phyloP scores from a whole-genome alignment of 371 early-diverging fungal genomes.

The Mucor mucedo region DNA sequence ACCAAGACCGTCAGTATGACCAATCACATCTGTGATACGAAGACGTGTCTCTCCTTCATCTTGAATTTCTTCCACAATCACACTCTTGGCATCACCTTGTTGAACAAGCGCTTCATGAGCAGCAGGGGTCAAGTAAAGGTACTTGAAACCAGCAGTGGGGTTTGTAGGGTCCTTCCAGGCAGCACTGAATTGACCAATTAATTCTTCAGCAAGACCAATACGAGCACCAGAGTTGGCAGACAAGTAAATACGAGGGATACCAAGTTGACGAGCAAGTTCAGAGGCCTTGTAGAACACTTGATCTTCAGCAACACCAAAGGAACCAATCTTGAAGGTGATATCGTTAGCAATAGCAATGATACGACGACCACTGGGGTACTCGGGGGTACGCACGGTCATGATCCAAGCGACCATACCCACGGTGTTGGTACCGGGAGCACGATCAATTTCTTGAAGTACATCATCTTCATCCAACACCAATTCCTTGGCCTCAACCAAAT shows the following conservation, averaged over 20 bases:
- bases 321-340: slow-evolving; percentile 96
- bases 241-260: slow-evolving; percentile 95
- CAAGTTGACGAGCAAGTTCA: slow-evolving; percentile 82
- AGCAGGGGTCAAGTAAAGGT: slow-evolving; percentile 86
- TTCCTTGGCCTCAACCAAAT: slow-evolving; percentile 82
- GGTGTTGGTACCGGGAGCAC: slow-evolving; percentile 90
- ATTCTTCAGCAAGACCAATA: slow-evolving; percentile 96
- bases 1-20: slow-evolving; percentile 90
- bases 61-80: slow-evolving; percentile 69
- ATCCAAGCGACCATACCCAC: slow-evolving; percentile 98
- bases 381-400: slow-evolving; percentile 89
- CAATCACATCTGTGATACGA: slow-evolving; percentile 91
- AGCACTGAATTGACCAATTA: slow-evolving; percentile 83
- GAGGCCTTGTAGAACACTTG: slow-evolving; percentile 92
- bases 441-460: slow-evolving; percentile 77
- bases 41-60: slow-evolving; percentile 81
- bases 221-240: slow-evolving; percentile 99
- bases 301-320: slow-evolving; percentile 97
- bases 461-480: slow-evolving; percentile 86
- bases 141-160: slow-evolving; percentile 88
- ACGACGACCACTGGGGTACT: slow-evolving; percentile 89
- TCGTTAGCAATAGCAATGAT: slow-evolving; percentile 98
- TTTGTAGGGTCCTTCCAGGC: slow-evolving; percentile 86
- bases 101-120: slow-evolving; percentile 70
- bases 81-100: slow-evolving; percentile 62